Conservation (phyloP, 306 rosid genomes). For the Myrica gale region DNA sequence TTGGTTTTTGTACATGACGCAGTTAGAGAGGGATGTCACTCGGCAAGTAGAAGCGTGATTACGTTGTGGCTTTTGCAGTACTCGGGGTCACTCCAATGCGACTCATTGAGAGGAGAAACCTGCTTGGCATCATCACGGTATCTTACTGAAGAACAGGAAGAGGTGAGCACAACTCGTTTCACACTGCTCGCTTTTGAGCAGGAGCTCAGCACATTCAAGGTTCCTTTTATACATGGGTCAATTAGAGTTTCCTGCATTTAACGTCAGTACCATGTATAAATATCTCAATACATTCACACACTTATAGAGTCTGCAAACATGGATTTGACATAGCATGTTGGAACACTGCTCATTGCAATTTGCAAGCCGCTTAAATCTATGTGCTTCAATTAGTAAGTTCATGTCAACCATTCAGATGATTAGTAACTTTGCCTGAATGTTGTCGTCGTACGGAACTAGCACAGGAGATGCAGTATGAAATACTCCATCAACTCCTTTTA, state of each 20-base stretch:
- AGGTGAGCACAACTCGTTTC: slow-evolving; percentile 69
- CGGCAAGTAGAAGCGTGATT: neutral
- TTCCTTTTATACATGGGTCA: slow-evolving; percentile 72
- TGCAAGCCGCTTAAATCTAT: too few relatives aligned
- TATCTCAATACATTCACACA: too few relatives aligned
- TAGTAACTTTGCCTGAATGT: slow-evolving; percentile 48
- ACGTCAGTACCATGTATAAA: too few relatives aligned
- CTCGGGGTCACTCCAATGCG: slow-evolving; percentile 73
- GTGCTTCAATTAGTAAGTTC: neutral
- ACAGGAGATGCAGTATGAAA: slow-evolving; percentile 88
- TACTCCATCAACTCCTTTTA: slow-evolving; percentile 69
- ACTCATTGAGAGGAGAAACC: slow-evolving; percentile 64
- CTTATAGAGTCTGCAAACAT: too few relatives aligned
- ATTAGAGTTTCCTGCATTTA: slow-evolving; percentile 50
- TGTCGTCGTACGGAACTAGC: slow-evolving; percentile 50
- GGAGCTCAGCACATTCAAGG: slow-evolving; percentile 64
- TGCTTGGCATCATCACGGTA: slow-evolving; percentile 56
- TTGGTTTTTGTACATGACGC: too few relatives aligned
- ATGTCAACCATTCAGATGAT: neutral
- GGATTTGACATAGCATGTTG: too few relatives aligned
- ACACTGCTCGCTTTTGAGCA: slow-evolving; percentile 54
- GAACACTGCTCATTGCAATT: too few relatives aligned
- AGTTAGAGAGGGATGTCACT: neutral
- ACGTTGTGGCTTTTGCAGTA: slow-evolving; percentile 75
- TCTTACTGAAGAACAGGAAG: slow-evolving; percentile 82